Conservation (phyloP, 1,284 basidiomycete species). For the Puccinia hordei region DNA sequence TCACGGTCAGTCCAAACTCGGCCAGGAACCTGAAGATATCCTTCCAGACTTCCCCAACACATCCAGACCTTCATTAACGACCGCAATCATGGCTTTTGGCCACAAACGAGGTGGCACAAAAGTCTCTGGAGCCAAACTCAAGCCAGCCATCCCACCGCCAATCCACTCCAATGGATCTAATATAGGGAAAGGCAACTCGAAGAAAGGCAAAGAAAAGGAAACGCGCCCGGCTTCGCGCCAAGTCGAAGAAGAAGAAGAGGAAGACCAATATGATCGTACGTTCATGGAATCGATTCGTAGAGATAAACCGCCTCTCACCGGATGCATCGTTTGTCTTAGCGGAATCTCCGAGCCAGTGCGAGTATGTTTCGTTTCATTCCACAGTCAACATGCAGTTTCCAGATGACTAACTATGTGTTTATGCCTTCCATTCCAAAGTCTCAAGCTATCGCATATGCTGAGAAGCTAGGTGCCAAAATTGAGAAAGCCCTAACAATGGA, state of each 20-base stretch:
- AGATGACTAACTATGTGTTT: background rate
- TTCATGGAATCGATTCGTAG: constrained; percentile 43
- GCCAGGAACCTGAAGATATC: background rate
- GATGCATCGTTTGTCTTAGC: constrained; percentile 42
- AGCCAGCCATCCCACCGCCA: constrained; percentile 30
- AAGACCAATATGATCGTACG: constrained; percentile 27
- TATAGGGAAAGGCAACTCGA: background rate
- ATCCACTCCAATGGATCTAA: background rate
- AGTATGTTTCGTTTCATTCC: background rate
- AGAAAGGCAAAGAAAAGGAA: constrained; percentile 33
- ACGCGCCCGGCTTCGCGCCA: background rate
- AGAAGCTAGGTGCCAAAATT: constrained; percentile 39
- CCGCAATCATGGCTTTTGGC: constrained; percentile 24
- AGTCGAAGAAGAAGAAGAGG: constrained; percentile 14
- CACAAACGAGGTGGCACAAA: constrained; percentile 49
- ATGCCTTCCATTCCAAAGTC: background rate
- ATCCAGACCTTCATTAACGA: background rate
- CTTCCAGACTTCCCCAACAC: background rate
- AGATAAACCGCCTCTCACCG: constrained; percentile 37
- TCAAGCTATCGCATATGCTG: constrained; percentile 41
- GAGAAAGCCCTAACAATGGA: constrained; percentile 40
- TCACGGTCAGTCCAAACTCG: background rate
- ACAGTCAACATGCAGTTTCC: background rate
- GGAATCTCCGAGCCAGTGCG: constrained; percentile 42
- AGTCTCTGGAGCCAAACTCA: constrained; percentile 40